A percentile compares a stretch with the other conserved stretches of the same genome.
Evolutionary conservation across 352 stramenopile genomes (phyloP).

Genomic region (Pythium sp.): DNA sequence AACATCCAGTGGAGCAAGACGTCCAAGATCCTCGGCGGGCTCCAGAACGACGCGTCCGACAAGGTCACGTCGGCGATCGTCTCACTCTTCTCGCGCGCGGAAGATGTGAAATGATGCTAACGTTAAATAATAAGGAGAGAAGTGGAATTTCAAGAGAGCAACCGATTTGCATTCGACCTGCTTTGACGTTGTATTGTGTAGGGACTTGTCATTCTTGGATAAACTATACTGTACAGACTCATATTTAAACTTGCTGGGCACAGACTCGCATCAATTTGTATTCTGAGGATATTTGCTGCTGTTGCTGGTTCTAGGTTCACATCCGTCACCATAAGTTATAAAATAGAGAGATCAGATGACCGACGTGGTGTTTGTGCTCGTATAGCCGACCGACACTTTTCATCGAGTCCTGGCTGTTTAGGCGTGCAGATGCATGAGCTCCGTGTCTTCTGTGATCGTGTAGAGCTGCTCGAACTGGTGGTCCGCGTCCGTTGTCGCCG

Average conservation of each 20-base stretch:
- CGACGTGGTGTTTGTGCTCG: neutral
- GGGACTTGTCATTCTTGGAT: neutral
- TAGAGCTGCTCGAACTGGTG: constrained; percentile 46
- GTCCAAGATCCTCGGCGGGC: constrained; percentile 55
- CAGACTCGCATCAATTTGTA: neutral
- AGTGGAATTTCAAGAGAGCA: neutral
- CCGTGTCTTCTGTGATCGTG: constrained; percentile 52
- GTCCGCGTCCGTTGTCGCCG: constrained; percentile 10
- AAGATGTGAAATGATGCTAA: constrained; percentile 6
- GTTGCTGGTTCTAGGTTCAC: neutral
- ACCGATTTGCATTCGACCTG: neutral
- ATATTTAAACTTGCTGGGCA: neutral
- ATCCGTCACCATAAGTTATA: constrained; percentile 2
- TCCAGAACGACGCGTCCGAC: constrained; percentile 33
- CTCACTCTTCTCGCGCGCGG: constrained; percentile 37
- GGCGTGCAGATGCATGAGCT: constrained; percentile 26
- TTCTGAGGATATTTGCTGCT: neutral
- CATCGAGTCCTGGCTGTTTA: neutral
- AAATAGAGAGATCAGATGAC: neutral
- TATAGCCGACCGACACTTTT: neutral
- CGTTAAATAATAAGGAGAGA: neutral
- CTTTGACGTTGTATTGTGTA: neutral
- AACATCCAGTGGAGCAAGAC: constrained; percentile 60
- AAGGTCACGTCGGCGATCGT: constrained; percentile 63
- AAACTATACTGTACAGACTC: neutral